phyloP scores from a whole-genome alignment of 1,284 basidiomycete species.

The Cutaneotrichosporon sp. region DNA sequence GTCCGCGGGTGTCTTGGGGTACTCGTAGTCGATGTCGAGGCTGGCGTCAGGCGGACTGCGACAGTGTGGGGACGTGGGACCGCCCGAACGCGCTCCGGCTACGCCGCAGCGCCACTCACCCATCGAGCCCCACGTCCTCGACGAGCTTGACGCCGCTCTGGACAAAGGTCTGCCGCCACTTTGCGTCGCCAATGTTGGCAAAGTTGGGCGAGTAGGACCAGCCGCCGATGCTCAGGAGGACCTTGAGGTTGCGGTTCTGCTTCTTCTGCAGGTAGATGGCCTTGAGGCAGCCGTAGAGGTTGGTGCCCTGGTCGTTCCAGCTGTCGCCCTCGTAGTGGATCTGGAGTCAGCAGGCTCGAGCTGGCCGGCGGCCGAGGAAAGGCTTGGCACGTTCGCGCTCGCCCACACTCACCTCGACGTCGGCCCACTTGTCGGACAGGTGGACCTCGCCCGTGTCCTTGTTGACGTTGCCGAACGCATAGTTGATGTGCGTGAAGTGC shows the following conservation, averaged over 20 bases:
- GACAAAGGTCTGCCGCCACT: conserved; percentile 69
- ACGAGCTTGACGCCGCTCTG: conserved; percentile 68
- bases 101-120: conserved; percentile 60
- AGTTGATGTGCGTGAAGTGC: conserved; percentile 77
- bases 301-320: conserved; percentile 81
- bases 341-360: conserved; percentile 42
- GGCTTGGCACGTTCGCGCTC: not conserved
- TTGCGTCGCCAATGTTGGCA: conserved; percentile 60
- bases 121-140: conserved; percentile 86
- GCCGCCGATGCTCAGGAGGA: conserved; percentile 75
- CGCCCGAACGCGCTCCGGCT: too few species aligned
- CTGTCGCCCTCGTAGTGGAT: conserved; percentile 71
- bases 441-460: conserved; percentile 65
- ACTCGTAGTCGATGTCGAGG: conserved; percentile 56
- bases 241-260: conserved; percentile 71
- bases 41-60: not conserved
- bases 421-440: conserved; percentile 79
- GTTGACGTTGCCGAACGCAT: conserved; percentile 84
- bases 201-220: conserved; percentile 80
- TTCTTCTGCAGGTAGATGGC: conserved; percentile 82
- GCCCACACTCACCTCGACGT: conserved; percentile 64
- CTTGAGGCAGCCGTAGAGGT: conserved; percentile 84
- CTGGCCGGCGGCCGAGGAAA: too few species aligned
- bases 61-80: too few species aligned
- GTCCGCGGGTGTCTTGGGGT: conserved; percentile 55